phyloP scores from a whole-genome alignment of 2,329 filamentous ascomycete species.

The Thielaviopsis ethacetica region DNA sequence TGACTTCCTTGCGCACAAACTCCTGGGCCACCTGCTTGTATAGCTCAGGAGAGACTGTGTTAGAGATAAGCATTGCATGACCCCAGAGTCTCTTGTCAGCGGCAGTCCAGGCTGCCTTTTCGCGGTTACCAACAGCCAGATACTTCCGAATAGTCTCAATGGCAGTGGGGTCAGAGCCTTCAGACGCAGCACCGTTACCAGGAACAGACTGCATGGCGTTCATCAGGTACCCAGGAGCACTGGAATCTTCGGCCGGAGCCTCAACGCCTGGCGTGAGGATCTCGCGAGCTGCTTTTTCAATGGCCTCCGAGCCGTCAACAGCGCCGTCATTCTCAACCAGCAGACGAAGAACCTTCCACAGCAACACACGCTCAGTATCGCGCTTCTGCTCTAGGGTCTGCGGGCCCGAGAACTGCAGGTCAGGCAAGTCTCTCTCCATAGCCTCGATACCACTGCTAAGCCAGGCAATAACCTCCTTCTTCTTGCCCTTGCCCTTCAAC shows the following conservation, averaged over 20 bases:
- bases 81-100: slow-evolving; percentile 92
- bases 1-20: slow-evolving; percentile 89
- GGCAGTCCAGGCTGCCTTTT: slow-evolving; percentile 84
- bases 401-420: slow-evolving; percentile 30
- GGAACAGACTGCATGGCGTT: background rate
- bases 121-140: slow-evolving; percentile 65
- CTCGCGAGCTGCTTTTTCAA: slow-evolving; percentile 59
- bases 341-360: slow-evolving; percentile 74
- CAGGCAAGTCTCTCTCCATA: slow-evolving; percentile 45
- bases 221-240: background rate
- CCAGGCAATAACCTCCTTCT: slow-evolving; percentile 83
- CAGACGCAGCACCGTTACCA: slow-evolving; percentile 23
- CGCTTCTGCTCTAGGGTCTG: slow-evolving; percentile 50
- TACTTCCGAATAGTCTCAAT: slow-evolving; percentile 57
- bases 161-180: slow-evolving; percentile 51
- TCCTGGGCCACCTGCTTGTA: slow-evolving; percentile 93
- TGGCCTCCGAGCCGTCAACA: slow-evolving; percentile 54
- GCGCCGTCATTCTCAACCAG: slow-evolving; percentile 76
- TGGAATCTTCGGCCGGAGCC: slow-evolving; percentile 10
- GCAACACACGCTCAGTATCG: slow-evolving; percentile 58
- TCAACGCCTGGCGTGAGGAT: slow-evolving; percentile 46
- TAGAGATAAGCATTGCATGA: slow-evolving; percentile 81
- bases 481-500: slow-evolving; percentile 76
- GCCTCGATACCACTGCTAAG: slow-evolving; percentile 57
- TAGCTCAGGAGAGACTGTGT: slow-evolving; percentile 58